phyloP scores from a whole-genome alignment of 2,329 filamentous ascomycete genomes.

The Piedraia hortae region DNA sequence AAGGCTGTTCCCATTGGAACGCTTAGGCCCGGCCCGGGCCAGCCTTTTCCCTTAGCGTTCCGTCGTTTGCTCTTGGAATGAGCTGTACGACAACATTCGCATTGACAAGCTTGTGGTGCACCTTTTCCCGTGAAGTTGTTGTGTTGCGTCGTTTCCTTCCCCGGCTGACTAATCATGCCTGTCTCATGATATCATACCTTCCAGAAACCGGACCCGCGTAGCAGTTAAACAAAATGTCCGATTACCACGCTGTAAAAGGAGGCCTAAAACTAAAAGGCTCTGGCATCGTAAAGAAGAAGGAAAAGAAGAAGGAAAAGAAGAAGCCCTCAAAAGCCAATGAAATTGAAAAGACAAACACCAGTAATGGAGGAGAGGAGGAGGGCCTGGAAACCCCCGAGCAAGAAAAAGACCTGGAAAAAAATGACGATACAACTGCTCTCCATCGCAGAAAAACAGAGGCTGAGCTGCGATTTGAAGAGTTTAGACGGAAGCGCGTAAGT shows the following conservation, averaged over 20 bases:
- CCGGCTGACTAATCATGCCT: too few species aligned
- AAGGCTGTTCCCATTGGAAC: too few species aligned
- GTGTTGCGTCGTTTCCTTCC: too few species aligned
- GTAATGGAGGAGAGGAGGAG: slow-evolving; percentile 6
- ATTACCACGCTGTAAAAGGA: slow-evolving; percentile 39
- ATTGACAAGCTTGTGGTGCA: too few species aligned
- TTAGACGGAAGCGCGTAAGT: slow-evolving; percentile 50
- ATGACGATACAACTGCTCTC: slow-evolving; percentile 5
- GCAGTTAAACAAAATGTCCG: too few species aligned
- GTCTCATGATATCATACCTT: too few species aligned
- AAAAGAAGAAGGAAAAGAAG: slow-evolving; percentile 18
- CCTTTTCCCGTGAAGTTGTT: too few species aligned
- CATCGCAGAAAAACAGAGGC: slow-evolving; percentile 46
- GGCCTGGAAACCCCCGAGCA: slow-evolving; percentile 2
- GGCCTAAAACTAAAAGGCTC: slow-evolving; percentile 65
- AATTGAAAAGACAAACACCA: slow-evolving; percentile 5
- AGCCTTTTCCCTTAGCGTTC: too few species aligned
- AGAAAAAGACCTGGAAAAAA: slow-evolving; percentile 6
- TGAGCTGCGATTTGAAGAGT: slow-evolving; percentile 56
- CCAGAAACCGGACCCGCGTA: too few species aligned
- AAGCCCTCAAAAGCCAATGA: slow-evolving; percentile 2
- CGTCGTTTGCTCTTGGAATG: too few species aligned
- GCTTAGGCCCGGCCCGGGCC: too few species aligned
- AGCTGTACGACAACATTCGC: too few species aligned
- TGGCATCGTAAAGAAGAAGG: slow-evolving; percentile 36